Evolutionary conservation across 805 yeast genomes (phyloP).

Genomic region (Ogataea ganodermae): DNA sequence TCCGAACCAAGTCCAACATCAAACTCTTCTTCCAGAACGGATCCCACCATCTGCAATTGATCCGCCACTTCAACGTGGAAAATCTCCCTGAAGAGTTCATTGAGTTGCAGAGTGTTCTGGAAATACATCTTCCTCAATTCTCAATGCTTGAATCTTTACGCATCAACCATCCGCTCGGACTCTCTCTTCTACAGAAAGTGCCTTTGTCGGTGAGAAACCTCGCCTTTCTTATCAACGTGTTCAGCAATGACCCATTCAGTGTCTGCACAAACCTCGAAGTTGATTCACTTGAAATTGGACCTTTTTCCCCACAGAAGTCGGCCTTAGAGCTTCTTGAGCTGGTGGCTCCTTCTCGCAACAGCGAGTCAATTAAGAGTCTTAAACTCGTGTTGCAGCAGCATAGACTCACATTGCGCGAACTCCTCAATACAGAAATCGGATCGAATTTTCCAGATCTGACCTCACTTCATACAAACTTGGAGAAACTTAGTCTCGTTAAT

Average conservation of each 20-base stretch:
- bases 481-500: slow-evolving; percentile 16
- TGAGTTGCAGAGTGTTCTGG: slow-evolving; percentile 27
- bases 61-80: slow-evolving; percentile 19
- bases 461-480: slow-evolving; percentile 2
- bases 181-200: slow-evolving; percentile 15
- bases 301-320: not conserved
- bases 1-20: slow-evolving; percentile 21
- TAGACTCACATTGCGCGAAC: slow-evolving; percentile 16
- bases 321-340: slow-evolving; percentile 7
- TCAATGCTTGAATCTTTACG: slow-evolving; percentile 5
- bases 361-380: slow-evolving; percentile 1
- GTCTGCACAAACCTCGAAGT: slow-evolving; percentile 12
- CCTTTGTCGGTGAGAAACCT: slow-evolving; percentile 7
- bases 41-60: slow-evolving; percentile 9
- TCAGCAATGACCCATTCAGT: slow-evolving; percentile 10
- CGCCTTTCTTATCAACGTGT: slow-evolving; percentile 6
- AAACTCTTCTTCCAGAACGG: slow-evolving; percentile 8
- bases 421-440: slow-evolving; percentile 10
- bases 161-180: slow-evolving; percentile 16
- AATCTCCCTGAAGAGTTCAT: slow-evolving; percentile 31
- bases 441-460: slow-evolving; percentile 6
- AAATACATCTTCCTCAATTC: slow-evolving; percentile 4
- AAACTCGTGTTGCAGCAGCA: slow-evolving; percentile 12
- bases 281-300: not conserved
- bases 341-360: not conserved